Conservation (phyloP, 2,329 filamentous ascomycete species). For the Gliomastix tumulicola region DNA sequence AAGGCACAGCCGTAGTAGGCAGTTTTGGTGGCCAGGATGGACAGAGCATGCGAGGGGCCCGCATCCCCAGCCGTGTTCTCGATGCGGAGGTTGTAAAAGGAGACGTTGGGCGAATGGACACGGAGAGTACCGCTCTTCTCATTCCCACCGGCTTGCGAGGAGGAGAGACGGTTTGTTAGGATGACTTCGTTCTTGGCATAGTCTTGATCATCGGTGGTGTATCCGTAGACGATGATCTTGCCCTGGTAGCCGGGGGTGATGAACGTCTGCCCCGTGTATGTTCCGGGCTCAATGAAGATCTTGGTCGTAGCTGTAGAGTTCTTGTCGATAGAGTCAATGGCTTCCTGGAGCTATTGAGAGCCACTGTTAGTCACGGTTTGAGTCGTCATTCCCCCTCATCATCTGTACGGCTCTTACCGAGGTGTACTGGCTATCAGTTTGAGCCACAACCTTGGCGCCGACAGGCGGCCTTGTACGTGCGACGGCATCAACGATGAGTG, state of each 20-base stretch:
- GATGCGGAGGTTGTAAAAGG: constrained; percentile 57
- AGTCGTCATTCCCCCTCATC: too few relatives aligned
- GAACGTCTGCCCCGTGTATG: constrained; percentile 52
- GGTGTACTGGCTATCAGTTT: too few relatives aligned
- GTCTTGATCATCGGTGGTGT: constrained; percentile 42
- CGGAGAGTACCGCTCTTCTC: constrained; percentile 8
- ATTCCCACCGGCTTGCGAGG: not conserved
- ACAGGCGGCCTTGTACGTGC: too few relatives aligned
- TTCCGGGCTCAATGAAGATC: constrained; percentile 29
- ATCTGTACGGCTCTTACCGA: too few relatives aligned
- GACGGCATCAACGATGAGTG: too few relatives aligned
- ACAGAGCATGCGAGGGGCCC: constrained; percentile 38
- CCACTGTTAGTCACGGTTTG: too few relatives aligned
- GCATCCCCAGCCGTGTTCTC: constrained; percentile 38
- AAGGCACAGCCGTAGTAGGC: constrained; percentile 40
- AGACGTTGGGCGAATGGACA: constrained; percentile 40
- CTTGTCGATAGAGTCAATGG: constrained; percentile 12
- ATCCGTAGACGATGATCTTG: constrained; percentile 50
- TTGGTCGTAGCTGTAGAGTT: constrained; percentile 4
- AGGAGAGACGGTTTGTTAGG: constrained; percentile 23
- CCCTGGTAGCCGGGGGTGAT: constrained; percentile 39
- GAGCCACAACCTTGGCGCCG: too few relatives aligned
- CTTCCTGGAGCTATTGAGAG: too few relatives aligned
- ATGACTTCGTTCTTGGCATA: constrained; percentile 53
- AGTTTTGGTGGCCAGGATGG: constrained; percentile 31